Conservation (phyloP, 169 alveolate species). For the Plasmodium gonderi region DNA sequence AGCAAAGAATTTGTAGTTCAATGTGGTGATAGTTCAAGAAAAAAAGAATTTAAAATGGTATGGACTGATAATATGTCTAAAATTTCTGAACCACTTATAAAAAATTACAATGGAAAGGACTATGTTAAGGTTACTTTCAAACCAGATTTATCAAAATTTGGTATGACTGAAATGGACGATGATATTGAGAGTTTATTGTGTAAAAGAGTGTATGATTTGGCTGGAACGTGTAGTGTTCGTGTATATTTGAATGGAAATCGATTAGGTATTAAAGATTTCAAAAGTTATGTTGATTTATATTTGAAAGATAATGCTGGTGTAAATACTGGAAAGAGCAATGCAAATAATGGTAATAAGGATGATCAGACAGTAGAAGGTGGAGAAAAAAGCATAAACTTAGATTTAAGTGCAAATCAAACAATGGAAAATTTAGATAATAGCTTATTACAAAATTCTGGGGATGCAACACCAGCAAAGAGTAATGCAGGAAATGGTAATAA, state of each 20-base stretch:
- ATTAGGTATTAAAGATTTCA: constrained; percentile 92
- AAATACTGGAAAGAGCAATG: not conserved
- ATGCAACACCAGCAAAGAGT: not conserved
- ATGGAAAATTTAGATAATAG: constrained; percentile 14
- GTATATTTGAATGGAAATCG: constrained; percentile 95
- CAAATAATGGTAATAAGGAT: not conserved
- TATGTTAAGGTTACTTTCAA: constrained; percentile 95
- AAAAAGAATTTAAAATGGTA: constrained; percentile 88
- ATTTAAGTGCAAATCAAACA: not conserved
- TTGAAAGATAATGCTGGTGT: constrained; percentile 74
- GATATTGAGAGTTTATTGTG: constrained; percentile 93
- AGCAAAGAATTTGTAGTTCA: constrained; percentile 95
- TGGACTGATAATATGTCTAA: constrained; percentile 94
- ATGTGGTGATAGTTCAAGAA: constrained; percentile 94
- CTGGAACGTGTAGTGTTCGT: constrained; percentile 97
- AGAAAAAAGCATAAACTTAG: not conserved
- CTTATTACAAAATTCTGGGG: not conserved
- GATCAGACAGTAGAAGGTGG: not conserved
- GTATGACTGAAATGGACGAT: constrained; percentile 91
- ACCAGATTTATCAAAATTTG: constrained; percentile 96
- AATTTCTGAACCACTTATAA: constrained; percentile 87
- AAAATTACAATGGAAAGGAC: constrained; percentile 87
- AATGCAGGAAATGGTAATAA: constrained; percentile 3
- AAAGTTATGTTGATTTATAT: constrained; percentile 95
- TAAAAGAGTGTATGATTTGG: constrained; percentile 98